Base-by-base conservation (phyloP, 305 asterid genomes). In the Caryopteris hybrid region DNA sequence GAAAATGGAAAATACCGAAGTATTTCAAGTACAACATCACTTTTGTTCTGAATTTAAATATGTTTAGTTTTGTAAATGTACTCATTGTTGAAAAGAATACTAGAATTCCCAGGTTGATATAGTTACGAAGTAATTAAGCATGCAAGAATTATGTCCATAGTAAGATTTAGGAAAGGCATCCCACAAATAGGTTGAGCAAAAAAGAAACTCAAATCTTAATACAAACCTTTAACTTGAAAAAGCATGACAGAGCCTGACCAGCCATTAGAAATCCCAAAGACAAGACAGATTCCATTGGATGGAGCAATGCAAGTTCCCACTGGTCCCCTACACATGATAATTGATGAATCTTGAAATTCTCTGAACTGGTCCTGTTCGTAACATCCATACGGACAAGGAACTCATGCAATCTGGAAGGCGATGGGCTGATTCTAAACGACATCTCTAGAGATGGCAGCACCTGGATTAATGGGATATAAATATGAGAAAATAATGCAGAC, bases 221-320 rank as follows among this genome's bases (percentile, higher is more conserved):
- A 79, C 92, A 70, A 76, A 95, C 99, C 99, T 91, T 92, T 56
- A 95, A 87, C 78, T 85, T 88, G 88, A 95, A 87, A 86, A 89
- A 89, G 81, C 85, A 86, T 36, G 98, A 85, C 63, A 91, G 61
- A 25, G 96, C 95, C 79, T 95, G 96, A 61, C 98, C 99, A 76
- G 99, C 93, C 83, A 76, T 64, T 51, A 95, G 73, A 63, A 70
- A 61, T 58, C 84, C 86, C 69, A 76, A 75, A 29, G 96, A 85
- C 74, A 76, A 68, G 79, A 68, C 64, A 66, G 87, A 64, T 64
- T 83, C 89, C 43, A 80, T 59, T 43, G 95, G 88, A 65, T 83
- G 89, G 76, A 95, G 88, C 77, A 89, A 76, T 50, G 89, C 75
- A 69, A 95, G 86, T 72, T 89, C 90, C 99, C 99, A 95, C 71